A percentile compares a stretch with the other conserved stretches of the same genome.
phyloP scores from a whole-genome alignment of 2,329 filamentous ascomycete genomes.

The Aspergillus carbonarius region DNA sequence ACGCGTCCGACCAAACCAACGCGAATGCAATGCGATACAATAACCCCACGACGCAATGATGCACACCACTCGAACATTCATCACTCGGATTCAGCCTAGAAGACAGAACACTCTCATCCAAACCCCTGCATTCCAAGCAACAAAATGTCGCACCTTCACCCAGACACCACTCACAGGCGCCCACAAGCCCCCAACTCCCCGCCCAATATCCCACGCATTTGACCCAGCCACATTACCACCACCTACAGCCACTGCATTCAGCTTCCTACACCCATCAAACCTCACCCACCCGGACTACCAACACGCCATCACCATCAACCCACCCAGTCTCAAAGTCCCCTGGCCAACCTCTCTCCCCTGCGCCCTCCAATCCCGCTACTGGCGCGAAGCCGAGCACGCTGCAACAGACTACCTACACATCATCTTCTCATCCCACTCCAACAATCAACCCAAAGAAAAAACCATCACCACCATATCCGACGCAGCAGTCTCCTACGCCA shows the following conservation, averaged over 20 bases:
- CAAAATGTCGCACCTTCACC: background rate
- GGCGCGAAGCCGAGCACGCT: slow-evolving; percentile 10
- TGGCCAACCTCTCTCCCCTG: slow-evolving; percentile 14
- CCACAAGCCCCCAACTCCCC: background rate
- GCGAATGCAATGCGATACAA: too few species aligned
- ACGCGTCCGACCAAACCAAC: too few species aligned
- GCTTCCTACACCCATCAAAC: background rate
- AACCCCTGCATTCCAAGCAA: too few species aligned
- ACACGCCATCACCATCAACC: slow-evolving; percentile 8
- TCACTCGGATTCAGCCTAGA: too few species aligned
- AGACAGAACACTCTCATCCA: too few species aligned
- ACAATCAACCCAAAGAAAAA: background rate
- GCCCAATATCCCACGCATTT: slow-evolving; percentile 9
- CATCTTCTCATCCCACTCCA: background rate
- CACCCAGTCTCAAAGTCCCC: slow-evolving; percentile 5
- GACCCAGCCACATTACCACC: slow-evolving; percentile 3
- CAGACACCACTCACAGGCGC: background rate
- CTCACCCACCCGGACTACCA: background rate
- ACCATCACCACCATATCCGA: slow-evolving; percentile 7
- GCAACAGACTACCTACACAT: background rate
- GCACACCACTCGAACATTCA: too few species aligned
- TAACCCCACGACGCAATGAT: too few species aligned
- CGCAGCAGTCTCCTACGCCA: slow-evolving; percentile 8
- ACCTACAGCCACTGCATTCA: background rate
- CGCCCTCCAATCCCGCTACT: slow-evolving; percentile 16